Evolutionary conservation across 805 yeast species (phyloP), one percentile per base, ranked within the genome.

Genomic region (Kuraishia molischiana): DNA sequence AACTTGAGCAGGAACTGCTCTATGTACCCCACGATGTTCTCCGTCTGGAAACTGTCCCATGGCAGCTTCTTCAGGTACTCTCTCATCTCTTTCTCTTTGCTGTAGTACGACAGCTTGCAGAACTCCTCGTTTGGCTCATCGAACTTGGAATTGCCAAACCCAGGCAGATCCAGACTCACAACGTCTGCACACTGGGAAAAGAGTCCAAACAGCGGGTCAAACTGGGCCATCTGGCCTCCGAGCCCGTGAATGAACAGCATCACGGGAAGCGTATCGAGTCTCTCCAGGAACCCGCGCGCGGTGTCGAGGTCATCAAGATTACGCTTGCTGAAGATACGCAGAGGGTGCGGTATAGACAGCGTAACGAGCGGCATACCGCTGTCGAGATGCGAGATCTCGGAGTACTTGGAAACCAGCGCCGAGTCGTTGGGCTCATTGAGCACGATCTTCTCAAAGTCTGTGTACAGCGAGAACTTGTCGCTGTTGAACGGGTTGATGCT

Each of bases 221-320:
- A 89, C 54, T 87, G 96, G 18, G 85, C 74, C 52, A 84, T 63
- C 48, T 79, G 90, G 2, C 97, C 97, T 1, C 97, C 97, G 17
- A 90, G 57, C 0, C 97, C 97, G 61, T 87, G 97, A 15, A 89
- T 52, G 40, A 86, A 73, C 2, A 85, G 58, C 4, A 82, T 56
- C 2, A 78, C 61, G 0, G 94, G 94, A 30, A 76, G 51, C 11
- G 62, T 62, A 19, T 65, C 37, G 5, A 34, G 37, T 14, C 19
- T n/a, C 18, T 34, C 20, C 20, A 34, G 13, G 24, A 34, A 34
- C 29, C 14, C 17, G 11, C 15, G n/a, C 9, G 31, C 19, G 19
- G 37, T 14, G 20, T n/a, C 29, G 31, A 13, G 11, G 8, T 19
- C 21, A 11, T 42, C 43, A 34, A 43, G 43, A 3, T 50, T 53